Evolutionary conservation across 2,329 filamentous ascomycete species (phyloP).

Genomic region (Alternaria burnsii): DNA sequence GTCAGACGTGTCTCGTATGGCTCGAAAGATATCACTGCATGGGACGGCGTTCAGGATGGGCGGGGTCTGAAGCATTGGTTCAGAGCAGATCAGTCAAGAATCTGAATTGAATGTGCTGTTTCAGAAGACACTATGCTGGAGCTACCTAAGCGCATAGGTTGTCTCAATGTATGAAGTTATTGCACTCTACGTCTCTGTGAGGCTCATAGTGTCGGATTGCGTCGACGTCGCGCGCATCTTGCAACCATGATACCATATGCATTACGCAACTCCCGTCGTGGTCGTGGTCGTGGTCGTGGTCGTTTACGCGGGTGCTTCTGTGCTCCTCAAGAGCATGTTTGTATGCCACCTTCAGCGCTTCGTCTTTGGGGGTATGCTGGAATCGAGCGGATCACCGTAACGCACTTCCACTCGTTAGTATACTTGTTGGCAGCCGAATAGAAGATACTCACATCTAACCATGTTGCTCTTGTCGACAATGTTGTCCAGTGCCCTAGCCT

Average conservation of each 20-base stretch:
- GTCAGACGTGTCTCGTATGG: not conserved
- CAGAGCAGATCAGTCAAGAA: not conserved
- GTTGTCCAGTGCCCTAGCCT: constrained; percentile 43
- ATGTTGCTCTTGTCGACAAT: constrained; percentile 47
- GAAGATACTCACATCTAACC: constrained; percentile 42
- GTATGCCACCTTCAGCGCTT: constrained; percentile 33
- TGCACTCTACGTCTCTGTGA: not conserved
- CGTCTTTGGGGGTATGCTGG: constrained; percentile 35
- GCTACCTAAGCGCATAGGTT: not conserved
- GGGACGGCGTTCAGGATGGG: constrained; percentile 35
- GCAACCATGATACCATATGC: not conserved
- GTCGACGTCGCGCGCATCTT: not conserved
- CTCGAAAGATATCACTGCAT: constrained; percentile 33
- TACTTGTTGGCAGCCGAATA: not conserved
- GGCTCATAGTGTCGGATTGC: not conserved
- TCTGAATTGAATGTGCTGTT: not conserved
- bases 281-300: not conserved
- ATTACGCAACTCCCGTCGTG: not conserved
- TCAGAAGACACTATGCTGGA: not conserved
- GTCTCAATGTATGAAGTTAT: not conserved
- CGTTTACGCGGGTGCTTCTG: not conserved
- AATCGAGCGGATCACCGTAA: constrained; percentile 50
- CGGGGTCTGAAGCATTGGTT: not conserved
- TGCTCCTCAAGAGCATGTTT: not conserved
- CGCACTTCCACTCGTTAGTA: constrained; percentile 34